These are phyloP conservation scores for Scedosporium minutisporum DNA, from an alignment of 2,329 filamentous ascomycete genomes.

Conservation along the genomic window DNA sequence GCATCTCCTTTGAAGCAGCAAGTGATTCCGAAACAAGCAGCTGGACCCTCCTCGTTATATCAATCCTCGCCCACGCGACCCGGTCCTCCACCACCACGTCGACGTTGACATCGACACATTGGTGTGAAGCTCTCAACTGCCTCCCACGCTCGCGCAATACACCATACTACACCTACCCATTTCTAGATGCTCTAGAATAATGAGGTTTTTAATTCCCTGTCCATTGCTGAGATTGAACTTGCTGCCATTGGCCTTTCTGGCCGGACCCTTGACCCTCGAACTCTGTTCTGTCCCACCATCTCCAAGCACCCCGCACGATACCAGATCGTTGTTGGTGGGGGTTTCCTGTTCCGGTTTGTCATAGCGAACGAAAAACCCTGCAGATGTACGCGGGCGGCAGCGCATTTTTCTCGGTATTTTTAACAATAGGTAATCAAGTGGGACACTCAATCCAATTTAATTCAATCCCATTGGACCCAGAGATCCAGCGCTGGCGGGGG, in stretches of 20 bases:
- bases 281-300: background rate
- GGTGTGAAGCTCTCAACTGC: no score
- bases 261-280: background rate
- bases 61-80: no score
- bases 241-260: background rate
- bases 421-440: background rate
- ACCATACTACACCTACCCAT: background rate
- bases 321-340: background rate
- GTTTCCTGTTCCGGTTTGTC: slow-evolving; percentile 1
- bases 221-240: background rate
- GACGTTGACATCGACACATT: no score
- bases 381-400: background rate
- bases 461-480: background rate
- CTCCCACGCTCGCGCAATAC: background rate
- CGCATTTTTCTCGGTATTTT: slow-evolving; percentile 2
- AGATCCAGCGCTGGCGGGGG: background rate
- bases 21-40: no score
- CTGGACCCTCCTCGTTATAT: no score
- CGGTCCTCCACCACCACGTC: no score
- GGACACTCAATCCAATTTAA: background rate
- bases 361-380: background rate
- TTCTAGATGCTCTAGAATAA: background rate
- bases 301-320: slow-evolving; percentile 1
- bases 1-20: no score
- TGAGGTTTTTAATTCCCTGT: background rate